Conservation (phyloP, 1,284 basidiomycete genomes). For the Microbotryum saponariae region DNA sequence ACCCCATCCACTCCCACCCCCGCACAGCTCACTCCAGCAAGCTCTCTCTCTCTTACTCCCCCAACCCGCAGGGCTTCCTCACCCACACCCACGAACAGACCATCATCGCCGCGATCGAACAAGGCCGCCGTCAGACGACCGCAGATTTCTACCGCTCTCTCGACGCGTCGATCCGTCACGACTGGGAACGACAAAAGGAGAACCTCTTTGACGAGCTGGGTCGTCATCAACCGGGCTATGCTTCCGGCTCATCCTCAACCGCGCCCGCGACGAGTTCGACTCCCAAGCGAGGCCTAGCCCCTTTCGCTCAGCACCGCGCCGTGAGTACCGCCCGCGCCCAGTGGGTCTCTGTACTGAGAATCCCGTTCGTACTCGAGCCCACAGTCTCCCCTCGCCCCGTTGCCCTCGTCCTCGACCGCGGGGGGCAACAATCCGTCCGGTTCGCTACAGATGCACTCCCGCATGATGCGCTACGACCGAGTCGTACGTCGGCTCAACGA, state of each 20-base stretch:
- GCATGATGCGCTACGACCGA: conserved; percentile 90
- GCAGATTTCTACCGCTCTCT: conserved; percentile 74
- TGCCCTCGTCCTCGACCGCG: conserved; percentile 15
- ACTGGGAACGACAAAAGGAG: conserved; percentile 86
- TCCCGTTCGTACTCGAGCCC: too few relatives aligned
- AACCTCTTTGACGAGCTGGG: conserved; percentile 85
- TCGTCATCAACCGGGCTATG: conserved; percentile 43
- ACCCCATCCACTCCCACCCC: too few relatives aligned
- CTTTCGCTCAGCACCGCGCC: background rate
- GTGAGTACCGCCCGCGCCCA: too few relatives aligned
- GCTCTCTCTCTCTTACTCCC: background rate
- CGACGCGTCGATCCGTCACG: conserved; percentile 63
- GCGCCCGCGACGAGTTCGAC: conserved; percentile 23
- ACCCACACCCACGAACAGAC: conserved; percentile 89
- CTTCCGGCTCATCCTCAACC: conserved; percentile 5
- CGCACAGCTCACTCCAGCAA: too few relatives aligned
- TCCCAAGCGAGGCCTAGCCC: conserved; percentile 15
- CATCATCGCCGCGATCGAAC: conserved; percentile 85
- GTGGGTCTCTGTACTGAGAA: background rate
- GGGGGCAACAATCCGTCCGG: conserved; percentile 11
- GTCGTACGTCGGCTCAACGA: conserved; percentile 66
- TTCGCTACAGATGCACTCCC: conserved; percentile 55
- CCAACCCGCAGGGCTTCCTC: conserved; percentile 55
- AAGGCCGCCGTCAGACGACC: conserved; percentile 68
- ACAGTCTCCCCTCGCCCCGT: conserved; percentile 10